Evolutionary conservation across 768 basidiomycete species (phyloP).

Genomic region (Strobilomyces dryophilus): DNA sequence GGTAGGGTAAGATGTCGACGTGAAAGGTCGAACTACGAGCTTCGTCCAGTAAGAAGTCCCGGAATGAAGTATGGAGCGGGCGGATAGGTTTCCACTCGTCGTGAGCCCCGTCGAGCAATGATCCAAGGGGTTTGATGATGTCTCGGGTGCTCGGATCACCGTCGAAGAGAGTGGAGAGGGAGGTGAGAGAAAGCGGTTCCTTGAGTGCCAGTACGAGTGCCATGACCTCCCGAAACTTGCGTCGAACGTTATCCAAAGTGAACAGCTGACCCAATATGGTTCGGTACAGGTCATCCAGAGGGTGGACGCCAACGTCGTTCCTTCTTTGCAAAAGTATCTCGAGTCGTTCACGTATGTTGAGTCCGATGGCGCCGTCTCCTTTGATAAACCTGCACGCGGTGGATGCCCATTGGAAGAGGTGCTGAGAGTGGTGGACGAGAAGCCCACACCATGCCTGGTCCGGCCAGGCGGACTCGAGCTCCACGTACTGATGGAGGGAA

Average conservation of each 20-base stretch:
- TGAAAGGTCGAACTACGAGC: conserved; percentile 22
- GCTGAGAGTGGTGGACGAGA: conserved; percentile 24
- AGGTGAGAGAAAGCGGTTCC: conserved; percentile 15
- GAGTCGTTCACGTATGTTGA: conserved; percentile 10
- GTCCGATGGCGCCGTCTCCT: conserved; percentile 15
- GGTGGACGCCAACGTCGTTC: not conserved
- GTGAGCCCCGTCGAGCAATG: conserved; percentile 19
- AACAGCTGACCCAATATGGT: conserved; percentile 19
- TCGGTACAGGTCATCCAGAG: conserved; percentile 18
- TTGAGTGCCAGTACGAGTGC: conserved; percentile 14
- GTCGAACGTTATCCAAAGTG: not conserved
- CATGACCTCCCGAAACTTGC: conserved; percentile 21
- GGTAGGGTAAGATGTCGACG: conserved; percentile 10
- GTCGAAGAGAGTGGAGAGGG: conserved; percentile 14
- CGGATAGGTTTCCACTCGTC: conserved; percentile 20
- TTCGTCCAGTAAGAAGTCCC: conserved; percentile 29
- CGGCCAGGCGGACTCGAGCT: conserved; percentile 16
- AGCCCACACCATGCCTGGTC: conserved; percentile 19
- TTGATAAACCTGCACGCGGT: conserved; percentile 28
- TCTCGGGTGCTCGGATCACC: conserved; percentile 5
- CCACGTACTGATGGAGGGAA: conserved; percentile 5
- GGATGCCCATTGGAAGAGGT: conserved; percentile 33
- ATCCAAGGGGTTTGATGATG: conserved; percentile 19
- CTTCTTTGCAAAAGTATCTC: conserved; percentile 6
- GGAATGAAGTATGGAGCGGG: conserved; percentile 34